Evolutionary conservation across 2,329 filamentous ascomycete genomes (phyloP), one percentile per base, ranked within the genome.

Genomic region (Colletotrichum zoysiae): DNA sequence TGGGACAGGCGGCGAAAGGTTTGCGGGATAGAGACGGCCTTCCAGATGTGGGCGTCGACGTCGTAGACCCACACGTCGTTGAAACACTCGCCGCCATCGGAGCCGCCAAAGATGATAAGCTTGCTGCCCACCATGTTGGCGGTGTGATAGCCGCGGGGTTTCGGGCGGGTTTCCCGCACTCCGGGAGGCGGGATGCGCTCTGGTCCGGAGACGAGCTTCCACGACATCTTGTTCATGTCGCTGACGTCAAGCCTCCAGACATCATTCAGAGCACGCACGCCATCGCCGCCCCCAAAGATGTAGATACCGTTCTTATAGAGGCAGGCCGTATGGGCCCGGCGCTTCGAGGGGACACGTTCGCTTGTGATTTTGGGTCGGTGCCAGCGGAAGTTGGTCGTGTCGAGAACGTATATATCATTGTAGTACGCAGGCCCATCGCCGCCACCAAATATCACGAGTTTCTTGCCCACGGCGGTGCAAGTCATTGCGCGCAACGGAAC

Each of bases 31-130:
- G 83, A 79, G 67, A 92, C 90, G 8, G 83, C 78, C 72, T 86
- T 88, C 89, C 91, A 93, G 33, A 83, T 75, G 70, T 87, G 84
- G 50, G 84, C 86, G 62, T 92, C 90, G 7, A 92, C 87, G 78
- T 93, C 90, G 81, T 92, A 92, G 40, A 93, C 88, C 91, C 91
- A 93, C 51, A 93, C 90, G 77, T 93, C 91, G 78, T 90, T 87
- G 81, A 93, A 93, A 81, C 91, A 93, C 80, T 92, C 90, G 63
- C 89, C 89, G 74, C 91, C 91, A 78, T 93, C 91, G 3, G 89
- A 91, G 44, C 91, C 91, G 50, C 91, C 91, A 78, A 88, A 92
- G 76, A 93, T 90, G 79, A 93, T 92, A 73, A 93, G 87, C 81
- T 93, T 93, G 80, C 87, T 87, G 74, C 90, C 90, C 55, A 92